Evolutionary conservation across 306 rosid species (phyloP).

Genomic region (Luffa aegyptiaca): DNA sequence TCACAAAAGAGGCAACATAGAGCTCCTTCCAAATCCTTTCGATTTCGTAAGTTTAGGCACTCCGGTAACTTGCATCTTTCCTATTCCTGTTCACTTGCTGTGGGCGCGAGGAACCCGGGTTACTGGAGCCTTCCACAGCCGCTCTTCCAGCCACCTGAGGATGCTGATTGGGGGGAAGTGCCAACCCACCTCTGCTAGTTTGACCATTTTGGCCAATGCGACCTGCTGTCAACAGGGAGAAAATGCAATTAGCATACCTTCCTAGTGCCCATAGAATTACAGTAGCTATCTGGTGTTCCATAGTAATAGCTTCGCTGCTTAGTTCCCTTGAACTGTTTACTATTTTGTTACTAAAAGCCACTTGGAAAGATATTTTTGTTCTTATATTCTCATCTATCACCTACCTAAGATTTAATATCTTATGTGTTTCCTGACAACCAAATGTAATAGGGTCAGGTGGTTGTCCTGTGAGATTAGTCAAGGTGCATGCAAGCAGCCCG

Average conservation of each 20-base stretch:
- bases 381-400: background rate
- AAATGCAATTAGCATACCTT: background rate
- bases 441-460: too few species aligned
- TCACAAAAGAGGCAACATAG: background rate
- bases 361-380: background rate
- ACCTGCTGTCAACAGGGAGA: background rate
- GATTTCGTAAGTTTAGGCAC: background rate
- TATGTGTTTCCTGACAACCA: too few species aligned
- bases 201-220: background rate
- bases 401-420: too few species aligned
- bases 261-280: background rate
- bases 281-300: background rate
- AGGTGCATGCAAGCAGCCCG: too few species aligned
- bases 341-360: background rate
- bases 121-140: background rate
- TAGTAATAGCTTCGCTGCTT: background rate
- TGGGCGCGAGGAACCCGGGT: background rate
- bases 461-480: too few species aligned
- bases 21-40: background rate
- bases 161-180: conserved; percentile 1
- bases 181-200: background rate
- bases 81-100: background rate
- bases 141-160: background rate
- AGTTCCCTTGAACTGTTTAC: background rate
- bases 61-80: conserved; percentile 2